Evolutionary conservation across 169 alveolate genomes (phyloP).

Genomic region (Cystoisospora suis): DNA sequence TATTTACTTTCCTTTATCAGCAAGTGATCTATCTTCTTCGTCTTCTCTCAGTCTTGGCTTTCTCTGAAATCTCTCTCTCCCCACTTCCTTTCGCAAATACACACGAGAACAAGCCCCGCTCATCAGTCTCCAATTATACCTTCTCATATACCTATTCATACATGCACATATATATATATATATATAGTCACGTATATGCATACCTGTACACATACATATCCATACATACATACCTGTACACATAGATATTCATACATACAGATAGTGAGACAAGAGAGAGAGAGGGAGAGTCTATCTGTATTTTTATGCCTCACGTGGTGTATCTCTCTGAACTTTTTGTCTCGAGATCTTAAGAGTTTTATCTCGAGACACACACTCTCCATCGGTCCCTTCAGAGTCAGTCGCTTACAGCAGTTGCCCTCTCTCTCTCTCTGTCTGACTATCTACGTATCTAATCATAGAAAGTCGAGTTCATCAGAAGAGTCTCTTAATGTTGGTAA

Average conservation of each 20-base stretch:
- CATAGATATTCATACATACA: not conserved
- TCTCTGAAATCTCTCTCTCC: not conserved
- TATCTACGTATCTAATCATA: too few relatives aligned
- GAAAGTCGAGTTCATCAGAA: too few relatives aligned
- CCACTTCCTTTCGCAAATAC: not conserved
- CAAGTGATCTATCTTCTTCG: not conserved
- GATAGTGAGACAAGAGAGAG: too few relatives aligned
- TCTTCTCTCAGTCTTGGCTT: not conserved
- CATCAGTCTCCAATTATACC: not conserved
- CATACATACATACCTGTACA: not conserved
- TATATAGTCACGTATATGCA: not conserved
- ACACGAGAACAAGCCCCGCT: not conserved
- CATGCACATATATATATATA: not conserved
- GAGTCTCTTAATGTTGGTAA: too few relatives aligned
- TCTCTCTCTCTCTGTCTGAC: too few relatives aligned
- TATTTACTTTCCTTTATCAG: not conserved
- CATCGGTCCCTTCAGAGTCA: too few relatives aligned
- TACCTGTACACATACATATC: not conserved
- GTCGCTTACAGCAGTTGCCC: too few relatives aligned
- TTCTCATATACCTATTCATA: not conserved
- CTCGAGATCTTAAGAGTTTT: not conserved
- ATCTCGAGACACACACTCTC: not conserved
- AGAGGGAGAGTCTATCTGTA: too few relatives aligned
- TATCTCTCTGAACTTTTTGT: not conserved
- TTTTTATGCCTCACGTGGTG: too few relatives aligned